A percentile compares a stretch with the other conserved stretches of the same genome.
Conservation (phyloP, 2,329 filamentous ascomycete genomes). For the Neofusicoccum umdonicola region DNA sequence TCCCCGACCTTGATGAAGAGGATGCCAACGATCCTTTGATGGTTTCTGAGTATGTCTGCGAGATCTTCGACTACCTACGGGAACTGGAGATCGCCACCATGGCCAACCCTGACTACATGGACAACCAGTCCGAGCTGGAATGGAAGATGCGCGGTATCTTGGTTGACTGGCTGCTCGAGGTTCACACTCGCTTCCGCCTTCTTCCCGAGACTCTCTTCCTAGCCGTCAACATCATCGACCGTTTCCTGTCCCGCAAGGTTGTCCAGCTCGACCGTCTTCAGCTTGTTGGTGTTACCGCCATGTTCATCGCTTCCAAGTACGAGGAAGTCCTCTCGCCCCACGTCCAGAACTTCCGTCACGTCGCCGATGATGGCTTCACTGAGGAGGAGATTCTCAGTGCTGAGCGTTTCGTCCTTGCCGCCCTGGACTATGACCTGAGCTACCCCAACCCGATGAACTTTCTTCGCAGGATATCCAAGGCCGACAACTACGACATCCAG, state of each 20-base stretch:
- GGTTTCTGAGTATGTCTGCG: conserved; percentile 94
- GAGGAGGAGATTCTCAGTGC: conserved; percentile 94
- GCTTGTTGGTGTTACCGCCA: conserved; percentile 93
- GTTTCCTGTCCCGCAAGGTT: conserved; percentile 92
- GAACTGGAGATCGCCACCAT: conserved; percentile 78
- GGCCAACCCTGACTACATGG: conserved; percentile 93
- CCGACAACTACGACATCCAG: conserved; percentile 98
- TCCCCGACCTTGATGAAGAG: conserved; percentile 72
- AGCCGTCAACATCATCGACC: conserved; percentile 96
- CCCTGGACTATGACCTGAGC: conserved; percentile 93
- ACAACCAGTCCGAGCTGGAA: conserved; percentile 88
- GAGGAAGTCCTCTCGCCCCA: conserved; percentile 97
- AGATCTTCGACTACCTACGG: conserved; percentile 95
- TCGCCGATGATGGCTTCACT: conserved; percentile 93
- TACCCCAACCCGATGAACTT: conserved; percentile 99
- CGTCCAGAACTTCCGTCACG: conserved; percentile 93
- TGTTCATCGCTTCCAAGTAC: conserved; percentile 99
- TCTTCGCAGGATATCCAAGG: conserved; percentile 95
- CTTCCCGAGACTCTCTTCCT: conserved; percentile 96
- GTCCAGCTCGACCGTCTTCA: conserved; percentile 95
- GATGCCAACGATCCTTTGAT: conserved; percentile 93
- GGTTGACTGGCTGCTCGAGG: conserved; percentile 97
- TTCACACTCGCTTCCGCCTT: conserved; percentile 93
- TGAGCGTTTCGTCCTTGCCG: conserved; percentile 89
- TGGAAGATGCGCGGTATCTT: conserved; percentile 99